Evolutionary conservation across 345 rosid species (phyloP), one percentile per base, ranked within the genome.

Genomic region (Jatropha curcas): DNA sequence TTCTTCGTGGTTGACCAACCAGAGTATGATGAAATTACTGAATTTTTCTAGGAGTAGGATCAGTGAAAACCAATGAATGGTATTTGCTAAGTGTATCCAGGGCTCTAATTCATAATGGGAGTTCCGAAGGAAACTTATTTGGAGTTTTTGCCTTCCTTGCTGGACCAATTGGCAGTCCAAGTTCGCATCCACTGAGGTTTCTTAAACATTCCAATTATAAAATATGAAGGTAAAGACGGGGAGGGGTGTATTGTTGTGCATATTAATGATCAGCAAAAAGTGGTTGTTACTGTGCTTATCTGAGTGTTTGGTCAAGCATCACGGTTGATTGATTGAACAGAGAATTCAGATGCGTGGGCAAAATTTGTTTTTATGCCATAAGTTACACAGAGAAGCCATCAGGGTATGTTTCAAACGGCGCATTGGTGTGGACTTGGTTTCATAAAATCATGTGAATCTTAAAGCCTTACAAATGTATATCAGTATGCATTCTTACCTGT

Each of bases 261-360:
- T 28, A 37, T 87, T 33, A 60, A 16, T 12, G 78, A n/a, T 76
- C 81, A 17, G 16, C 39, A 0, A 35, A 9, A 25, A 1, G 43
- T 1, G 12, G 28, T 48, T 22, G 30, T 14, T 14, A 4, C 5
- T 90, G 30, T 86, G 89, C 71, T 6, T 69, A 0, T 73, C 88
- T 0, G 1, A 1, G 22, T 24, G 0, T 41, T 24, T 52, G 16
- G 17, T 28, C 71, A 68, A 8, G 17, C 51, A 4, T 41, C 82
- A 4, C 87, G 95, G 95, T 68, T 92, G 74, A 84, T 86, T 33
- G 82, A 80, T 7, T 92, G 91, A 86, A 76, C 16, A 79, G 53
- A 30, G 91, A 79, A 62, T 88, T 92, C 51, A 73, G 77, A 65
- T 74, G 83, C 48, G 71, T 30, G 51, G 51, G 24, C 73, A 11